Percentiles rank a stretch among this genome's conserved stretches.
phyloP scores from a whole-genome alignment of 352 stramenopile genomes.

The Phytophthora brassicae region DNA sequence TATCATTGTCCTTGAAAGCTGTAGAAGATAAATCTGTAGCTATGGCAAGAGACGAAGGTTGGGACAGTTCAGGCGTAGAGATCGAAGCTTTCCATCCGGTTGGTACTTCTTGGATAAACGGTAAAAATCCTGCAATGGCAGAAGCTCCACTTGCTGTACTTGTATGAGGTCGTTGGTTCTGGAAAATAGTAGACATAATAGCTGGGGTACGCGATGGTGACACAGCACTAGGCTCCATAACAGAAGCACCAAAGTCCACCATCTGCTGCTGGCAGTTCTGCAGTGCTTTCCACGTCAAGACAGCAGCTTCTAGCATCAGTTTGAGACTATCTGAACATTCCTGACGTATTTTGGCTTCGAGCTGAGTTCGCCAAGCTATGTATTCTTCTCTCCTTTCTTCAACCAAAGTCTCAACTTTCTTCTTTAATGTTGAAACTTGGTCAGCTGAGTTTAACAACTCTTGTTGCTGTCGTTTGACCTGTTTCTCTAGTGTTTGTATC shows the following conservation, averaged over 20 bases:
- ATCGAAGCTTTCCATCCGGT: constrained; percentile 11
- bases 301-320: constrained; percentile 32
- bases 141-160: constrained; percentile 9
- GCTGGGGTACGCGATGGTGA: constrained; percentile 25
- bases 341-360: constrained; percentile 38
- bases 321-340: constrained; percentile 32
- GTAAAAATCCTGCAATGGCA: constrained; percentile 12
- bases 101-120: constrained; percentile 28
- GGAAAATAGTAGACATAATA: constrained; percentile 30
- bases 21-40: background rate
- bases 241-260: constrained; percentile 11
- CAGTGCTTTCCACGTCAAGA: constrained; percentile 42
- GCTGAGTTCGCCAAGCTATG: constrained; percentile 28
- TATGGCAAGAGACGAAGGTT: background rate
- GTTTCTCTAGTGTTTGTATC: constrained; percentile 31
- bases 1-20: constrained; percentile 10
- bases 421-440: constrained; percentile 24
- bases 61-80: constrained; percentile 12
- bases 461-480: constrained; percentile 25
- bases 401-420: constrained; percentile 37
- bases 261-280: constrained; percentile 35
- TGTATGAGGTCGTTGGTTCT: constrained; percentile 25
- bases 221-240: background rate
- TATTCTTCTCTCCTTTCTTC: constrained; percentile 41
- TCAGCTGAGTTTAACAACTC: constrained; percentile 20